Evolutionary conservation across 495 filamentous ascomycete genomes (phyloP), one percentile per base, ranked within the genome.

Genomic region (Mytilinidion resinicola): DNA sequence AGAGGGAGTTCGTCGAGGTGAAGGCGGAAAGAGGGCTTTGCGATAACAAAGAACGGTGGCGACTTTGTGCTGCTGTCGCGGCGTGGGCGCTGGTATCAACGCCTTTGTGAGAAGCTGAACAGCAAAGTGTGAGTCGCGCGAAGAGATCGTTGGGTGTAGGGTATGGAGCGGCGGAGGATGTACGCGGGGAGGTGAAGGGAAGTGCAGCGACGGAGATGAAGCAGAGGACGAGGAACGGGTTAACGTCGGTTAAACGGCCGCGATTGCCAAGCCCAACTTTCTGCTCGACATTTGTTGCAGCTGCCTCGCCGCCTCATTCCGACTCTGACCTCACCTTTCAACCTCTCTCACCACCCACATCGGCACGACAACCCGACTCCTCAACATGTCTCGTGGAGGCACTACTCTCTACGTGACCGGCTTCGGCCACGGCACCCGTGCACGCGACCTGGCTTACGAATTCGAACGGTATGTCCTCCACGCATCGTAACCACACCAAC

Each of bases 381-480:
- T 53, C 72, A 78, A 62, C 66, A 96, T 96, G 91, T 96, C 91
- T 82, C 89, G 91, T 64, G 85, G 88, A 69, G 85, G 85, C 53
- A 96, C 91, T 42, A 98, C 93, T 34, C 90, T 98, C 56, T 98
- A 98, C 80, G 93, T 96, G 62, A 87, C 82, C 61, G 93, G 93
- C 80, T 99, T 99, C 76, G 93, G 92, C 79, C 92, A 96, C 74
- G 95, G 93, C 70, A 99, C 93, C 73, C 91, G 93, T 79, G 93
- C 93, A 72, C 90, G 95, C 82, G 93, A 99, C 78, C 90, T 99
- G 75, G 93, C 93, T 79, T 97, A 96, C 88, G 93, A 99, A 82
- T 96, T 96, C 88, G 91, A 96, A 88, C 89, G 92, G 95, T 98
- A 95, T 81, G 88, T 91, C 77, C 63, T 62, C 66, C 50, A 53